Conservation (phyloP, 306 rosid genomes). For the Casuarina glauca region DNA sequence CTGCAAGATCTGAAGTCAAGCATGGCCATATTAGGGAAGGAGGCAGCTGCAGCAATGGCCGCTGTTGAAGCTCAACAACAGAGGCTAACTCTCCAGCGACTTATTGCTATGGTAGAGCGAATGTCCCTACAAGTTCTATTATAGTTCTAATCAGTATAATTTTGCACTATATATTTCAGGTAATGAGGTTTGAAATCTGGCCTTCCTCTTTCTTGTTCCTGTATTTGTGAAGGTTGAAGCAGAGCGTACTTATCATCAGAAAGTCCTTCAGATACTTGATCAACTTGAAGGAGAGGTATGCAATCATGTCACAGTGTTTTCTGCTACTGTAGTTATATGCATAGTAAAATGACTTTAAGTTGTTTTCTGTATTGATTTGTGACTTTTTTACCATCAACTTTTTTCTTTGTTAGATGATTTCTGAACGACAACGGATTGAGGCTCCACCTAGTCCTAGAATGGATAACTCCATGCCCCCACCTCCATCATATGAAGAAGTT, state of each 20-base stretch:
- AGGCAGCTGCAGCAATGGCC: conserved; percentile 96
- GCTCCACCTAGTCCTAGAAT: conserved; percentile 75
- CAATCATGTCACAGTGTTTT: neutral
- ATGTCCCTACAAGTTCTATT: conserved; percentile 19
- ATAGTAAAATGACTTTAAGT: conserved; percentile 17
- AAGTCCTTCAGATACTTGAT: conserved; percentile 80
- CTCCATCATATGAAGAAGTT: conserved; percentile 86
- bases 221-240: conserved; percentile 71
- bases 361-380: conserved; percentile 26
- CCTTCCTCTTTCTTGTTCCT: conserved; percentile 22
- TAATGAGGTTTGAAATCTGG: conserved; percentile 13
- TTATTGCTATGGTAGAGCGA: conserved; percentile 77
- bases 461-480: conserved; percentile 75
- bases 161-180: conserved; percentile 12
- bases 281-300: conserved; percentile 95
- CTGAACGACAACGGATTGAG: conserved; percentile 87
- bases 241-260: conserved; percentile 88
- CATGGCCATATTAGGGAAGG: conserved; percentile 94
- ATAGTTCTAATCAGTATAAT: conserved; percentile 8
- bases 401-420: conserved; percentile 63
- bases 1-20: conserved; percentile 82
- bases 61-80: conserved; percentile 99
- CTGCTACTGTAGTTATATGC: conserved; percentile 6
- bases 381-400: conserved; percentile 23
- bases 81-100: conserved; percentile 93